Evolutionary conservation across 2,329 filamentous ascomycete species (phyloP).

Genomic region (Plectosphaerella sp.): DNA sequence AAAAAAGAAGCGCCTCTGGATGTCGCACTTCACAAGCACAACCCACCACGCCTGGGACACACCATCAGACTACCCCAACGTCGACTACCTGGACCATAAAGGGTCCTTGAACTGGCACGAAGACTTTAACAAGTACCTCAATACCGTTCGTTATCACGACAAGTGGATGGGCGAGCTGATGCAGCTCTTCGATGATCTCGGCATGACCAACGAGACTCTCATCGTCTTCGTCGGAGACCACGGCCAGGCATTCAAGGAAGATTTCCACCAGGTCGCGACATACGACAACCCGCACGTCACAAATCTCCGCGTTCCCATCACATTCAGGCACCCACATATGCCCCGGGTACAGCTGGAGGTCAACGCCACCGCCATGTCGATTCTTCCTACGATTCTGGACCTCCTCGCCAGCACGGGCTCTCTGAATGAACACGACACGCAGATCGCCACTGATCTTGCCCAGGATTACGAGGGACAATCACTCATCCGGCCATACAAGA

Average conservation of each 20-base stretch:
- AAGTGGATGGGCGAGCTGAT: conserved; percentile 32
- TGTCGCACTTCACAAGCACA: conserved; percentile 28
- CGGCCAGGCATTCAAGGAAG: conserved; percentile 36
- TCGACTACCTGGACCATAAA: conserved; percentile 21
- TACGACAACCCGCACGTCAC: conserved; percentile 38
- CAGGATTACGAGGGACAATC: conserved; percentile 42
- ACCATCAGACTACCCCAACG: conserved; percentile 23
- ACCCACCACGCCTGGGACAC: conserved; percentile 38
- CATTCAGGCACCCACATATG: conserved; percentile 37
- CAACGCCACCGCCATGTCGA: conserved; percentile 34
- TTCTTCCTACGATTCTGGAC: conserved; percentile 40
- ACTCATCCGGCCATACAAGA: conserved; percentile 33
- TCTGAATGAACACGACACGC: conserved; percentile 22
- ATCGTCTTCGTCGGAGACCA: conserved; percentile 40
- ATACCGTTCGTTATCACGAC: conserved; percentile 33
- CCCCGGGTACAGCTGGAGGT: conserved; percentile 32
- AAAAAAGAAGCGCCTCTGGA: conserved; percentile 25
- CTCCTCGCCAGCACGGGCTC: conserved; percentile 34
- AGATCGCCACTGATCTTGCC: conserved; percentile 31
- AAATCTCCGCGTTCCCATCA: conserved; percentile 36
- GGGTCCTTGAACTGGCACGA: conserved; percentile 5
- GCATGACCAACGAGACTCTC: conserved; percentile 37
- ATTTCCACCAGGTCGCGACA: conserved; percentile 28
- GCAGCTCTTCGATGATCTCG: conserved; percentile 33
- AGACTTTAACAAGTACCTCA: conserved; percentile 33